A percentile compares a stretch with the other conserved stretches of the same genome.
Conservation (phyloP, 805 yeast species). For the Nakazawaea molendinolei region DNA sequence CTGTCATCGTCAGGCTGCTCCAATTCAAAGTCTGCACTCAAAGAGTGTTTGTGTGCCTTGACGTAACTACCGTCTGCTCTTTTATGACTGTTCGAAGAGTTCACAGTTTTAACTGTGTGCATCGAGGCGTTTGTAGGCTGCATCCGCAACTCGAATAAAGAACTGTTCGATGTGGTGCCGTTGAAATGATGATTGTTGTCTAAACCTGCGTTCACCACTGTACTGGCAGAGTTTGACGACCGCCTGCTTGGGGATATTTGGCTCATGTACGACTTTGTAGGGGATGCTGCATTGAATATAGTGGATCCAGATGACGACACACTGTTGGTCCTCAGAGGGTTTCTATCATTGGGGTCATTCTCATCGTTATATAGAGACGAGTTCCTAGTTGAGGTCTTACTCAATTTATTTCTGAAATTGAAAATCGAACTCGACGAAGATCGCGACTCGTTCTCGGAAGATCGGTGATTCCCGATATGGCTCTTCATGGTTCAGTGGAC, state of each 20-base stretch:
- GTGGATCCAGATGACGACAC: constrained; percentile 8
- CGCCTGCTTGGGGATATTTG: constrained; percentile 1
- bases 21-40: constrained; percentile 35
- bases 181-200: constrained; percentile 9
- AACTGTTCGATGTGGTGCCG: constrained; percentile 5
- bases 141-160: constrained; percentile 9
- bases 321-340: constrained; percentile 6
- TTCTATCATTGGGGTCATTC: background rate
- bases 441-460: constrained; percentile 6
- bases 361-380: constrained; percentile 3
- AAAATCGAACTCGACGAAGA: constrained; percentile 8
- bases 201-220: constrained; percentile 1
- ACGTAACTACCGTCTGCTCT: constrained; percentile 15
- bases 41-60: constrained; percentile 28
- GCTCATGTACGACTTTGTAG: constrained; percentile 6
- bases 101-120: constrained; percentile 17
- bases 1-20: constrained; percentile 63
- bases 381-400: constrained; percentile 7
- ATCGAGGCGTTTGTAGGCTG: constrained; percentile 15
- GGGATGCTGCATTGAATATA: constrained; percentile 3
- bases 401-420: constrained; percentile 11
- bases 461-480: constrained; percentile 1
- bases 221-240: constrained; percentile 2
- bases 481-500: constrained; percentile 3
- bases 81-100: constrained; percentile 10